Conservation (phyloP, 2,329 filamentous ascomycete genomes). For the Albophoma yamanashiensis region DNA sequence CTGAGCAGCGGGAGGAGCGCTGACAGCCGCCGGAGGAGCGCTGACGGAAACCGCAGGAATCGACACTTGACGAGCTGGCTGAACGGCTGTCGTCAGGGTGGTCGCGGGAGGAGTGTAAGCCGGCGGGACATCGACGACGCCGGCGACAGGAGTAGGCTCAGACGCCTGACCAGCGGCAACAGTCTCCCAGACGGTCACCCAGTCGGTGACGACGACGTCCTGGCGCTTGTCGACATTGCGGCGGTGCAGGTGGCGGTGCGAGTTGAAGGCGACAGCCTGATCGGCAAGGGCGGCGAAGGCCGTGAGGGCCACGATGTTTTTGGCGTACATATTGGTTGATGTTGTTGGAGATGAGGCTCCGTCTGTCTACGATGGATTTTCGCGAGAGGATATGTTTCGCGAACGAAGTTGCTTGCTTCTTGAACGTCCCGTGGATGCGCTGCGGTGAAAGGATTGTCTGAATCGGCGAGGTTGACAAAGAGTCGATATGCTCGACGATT, state of each 20-base stretch:
- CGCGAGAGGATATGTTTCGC: neutral
- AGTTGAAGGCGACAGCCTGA: slow-evolving; percentile 30
- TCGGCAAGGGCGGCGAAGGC: slow-evolving; percentile 32
- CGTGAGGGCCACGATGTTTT: slow-evolving; percentile 29
- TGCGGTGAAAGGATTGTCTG: neutral
- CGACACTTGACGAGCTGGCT: slow-evolving; percentile 6
- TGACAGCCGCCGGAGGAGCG: neutral
- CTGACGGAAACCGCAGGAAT: neutral
- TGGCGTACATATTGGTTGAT: slow-evolving; percentile 29
- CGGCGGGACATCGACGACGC: neutral
- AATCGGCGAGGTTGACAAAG: neutral
- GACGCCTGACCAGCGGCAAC: slow-evolving; percentile 14
- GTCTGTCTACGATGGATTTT: neutral
- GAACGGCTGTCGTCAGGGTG: slow-evolving; percentile 14
- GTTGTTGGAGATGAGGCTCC: neutral
- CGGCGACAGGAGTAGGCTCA: neutral
- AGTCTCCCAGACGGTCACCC: slow-evolving; percentile 29
- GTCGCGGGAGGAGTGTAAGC: slow-evolving; percentile 2
- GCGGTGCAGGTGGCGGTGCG: slow-evolving; percentile 28
- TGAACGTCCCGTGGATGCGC: neutral
- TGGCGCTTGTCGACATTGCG: slow-evolving; percentile 20
- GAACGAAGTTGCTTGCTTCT: neutral
- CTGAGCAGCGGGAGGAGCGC: neutral
- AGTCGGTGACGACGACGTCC: slow-evolving; percentile 19
- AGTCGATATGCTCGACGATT: neutral